Evolutionary conservation across 371 early-diverging fungal species (phyloP).

Genomic region (Mortierella sp.): DNA sequence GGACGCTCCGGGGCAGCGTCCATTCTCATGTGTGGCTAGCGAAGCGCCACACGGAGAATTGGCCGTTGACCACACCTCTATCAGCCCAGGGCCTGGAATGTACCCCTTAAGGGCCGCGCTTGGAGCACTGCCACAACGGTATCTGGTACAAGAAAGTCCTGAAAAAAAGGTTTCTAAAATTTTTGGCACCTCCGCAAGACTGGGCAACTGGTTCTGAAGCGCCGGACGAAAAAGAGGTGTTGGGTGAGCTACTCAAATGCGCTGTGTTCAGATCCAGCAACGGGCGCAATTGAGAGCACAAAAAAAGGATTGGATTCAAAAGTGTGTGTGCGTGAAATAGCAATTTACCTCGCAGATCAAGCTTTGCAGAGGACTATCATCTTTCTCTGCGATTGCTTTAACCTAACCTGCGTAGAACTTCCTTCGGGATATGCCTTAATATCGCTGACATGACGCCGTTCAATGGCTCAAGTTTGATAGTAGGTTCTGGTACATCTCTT

Average conservation of each 20-base stretch:
- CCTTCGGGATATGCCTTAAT: conserved; percentile 11
- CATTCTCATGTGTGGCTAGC: too few species aligned
- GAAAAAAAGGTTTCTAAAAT: background rate
- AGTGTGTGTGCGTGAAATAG: background rate
- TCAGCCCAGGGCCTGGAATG: too few species aligned
- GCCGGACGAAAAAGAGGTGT: background rate
- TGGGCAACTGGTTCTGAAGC: background rate
- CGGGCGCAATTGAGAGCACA: background rate
- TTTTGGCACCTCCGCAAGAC: background rate
- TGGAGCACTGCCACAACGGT: background rate
- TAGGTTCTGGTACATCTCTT: background rate
- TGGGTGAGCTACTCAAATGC: background rate
- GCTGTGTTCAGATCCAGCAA: background rate
- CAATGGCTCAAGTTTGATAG: conserved; percentile 11
- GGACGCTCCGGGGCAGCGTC: background rate
- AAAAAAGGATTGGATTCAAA: background rate
- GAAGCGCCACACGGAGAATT: too few species aligned
- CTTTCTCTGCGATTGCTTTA: conserved; percentile 5
- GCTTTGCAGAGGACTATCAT: background rate
- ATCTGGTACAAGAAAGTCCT: background rate
- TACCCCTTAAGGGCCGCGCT: background rate
- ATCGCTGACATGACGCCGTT: conserved; percentile 13
- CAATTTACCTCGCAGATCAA: conserved; percentile 10
- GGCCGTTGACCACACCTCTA: too few species aligned
- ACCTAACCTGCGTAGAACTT: conserved; percentile 8